Percentiles rank a stretch among this genome's conserved stretches.
Conservation (phyloP, 2,329 filamentous ascomycete genomes). For the Colletotrichum ledebouriae region DNA sequence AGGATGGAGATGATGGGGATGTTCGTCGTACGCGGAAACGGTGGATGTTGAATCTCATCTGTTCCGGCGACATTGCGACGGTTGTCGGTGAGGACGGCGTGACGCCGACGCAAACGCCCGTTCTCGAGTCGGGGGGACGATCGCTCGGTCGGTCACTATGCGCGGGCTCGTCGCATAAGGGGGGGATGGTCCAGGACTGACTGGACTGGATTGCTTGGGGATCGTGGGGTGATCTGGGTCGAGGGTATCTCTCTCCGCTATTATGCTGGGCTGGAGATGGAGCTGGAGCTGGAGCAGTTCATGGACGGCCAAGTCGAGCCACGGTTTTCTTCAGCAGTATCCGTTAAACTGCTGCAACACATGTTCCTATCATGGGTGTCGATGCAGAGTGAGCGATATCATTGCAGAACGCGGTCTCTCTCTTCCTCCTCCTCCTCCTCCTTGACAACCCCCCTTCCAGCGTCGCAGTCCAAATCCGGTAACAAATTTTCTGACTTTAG, state of each 20-base stretch:
- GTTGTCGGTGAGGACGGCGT: slow-evolving; percentile 26
- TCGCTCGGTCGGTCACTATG: slow-evolving; percentile 23
- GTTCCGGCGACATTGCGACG: slow-evolving; percentile 41
- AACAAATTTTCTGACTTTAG: background rate
- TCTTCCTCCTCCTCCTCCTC: background rate
- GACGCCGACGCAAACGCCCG: slow-evolving; percentile 33
- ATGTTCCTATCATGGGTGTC: slow-evolving; percentile 4
- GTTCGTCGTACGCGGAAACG: slow-evolving; percentile 48
- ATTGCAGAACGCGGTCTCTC: background rate
- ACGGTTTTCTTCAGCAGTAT: background rate
- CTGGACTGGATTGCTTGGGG: background rate
- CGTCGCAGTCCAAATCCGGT: slow-evolving; percentile 25
- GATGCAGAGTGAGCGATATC: slow-evolving; percentile 12
- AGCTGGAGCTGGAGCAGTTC: background rate
- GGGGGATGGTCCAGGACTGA: slow-evolving; percentile 1
- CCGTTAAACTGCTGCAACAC: background rate
- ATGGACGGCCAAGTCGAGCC: slow-evolving; percentile 9
- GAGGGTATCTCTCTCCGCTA: slow-evolving; percentile 18
- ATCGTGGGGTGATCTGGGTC: slow-evolving; percentile 12
- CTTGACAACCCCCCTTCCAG: background rate
- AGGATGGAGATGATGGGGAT: slow-evolving; percentile 39
- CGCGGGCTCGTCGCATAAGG: slow-evolving; percentile 20
- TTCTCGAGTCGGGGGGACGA: slow-evolving; percentile 25
- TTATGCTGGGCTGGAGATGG: background rate
- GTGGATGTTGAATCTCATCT: slow-evolving; percentile 46